Evolutionary conservation across 1,284 basidiomycete genomes (phyloP).

Genomic region (Leccinum ponderosum): DNA sequence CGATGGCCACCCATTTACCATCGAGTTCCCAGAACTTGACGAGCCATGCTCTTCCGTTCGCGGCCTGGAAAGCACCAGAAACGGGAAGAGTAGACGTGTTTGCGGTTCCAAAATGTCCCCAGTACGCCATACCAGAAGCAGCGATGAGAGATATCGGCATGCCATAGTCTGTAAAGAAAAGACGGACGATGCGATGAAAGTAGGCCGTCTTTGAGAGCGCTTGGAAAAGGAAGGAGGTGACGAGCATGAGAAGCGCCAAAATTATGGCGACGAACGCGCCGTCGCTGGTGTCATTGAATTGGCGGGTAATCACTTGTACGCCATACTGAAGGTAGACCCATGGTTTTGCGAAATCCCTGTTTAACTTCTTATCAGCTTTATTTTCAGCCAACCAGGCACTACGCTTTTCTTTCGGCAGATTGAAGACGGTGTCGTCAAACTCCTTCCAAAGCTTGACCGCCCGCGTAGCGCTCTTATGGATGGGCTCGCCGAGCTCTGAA

Average conservation of each 20-base stretch:
- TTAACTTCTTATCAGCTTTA: constrained; percentile 86
- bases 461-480: constrained; percentile 98
- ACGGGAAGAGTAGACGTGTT: constrained; percentile 71
- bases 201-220: constrained; percentile 61
- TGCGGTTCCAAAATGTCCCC: constrained; percentile 74
- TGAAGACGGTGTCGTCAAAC: constrained; percentile 96
- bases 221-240: constrained; percentile 73
- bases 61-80: constrained; percentile 70
- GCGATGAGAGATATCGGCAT: constrained; percentile 86
- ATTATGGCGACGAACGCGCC: too few relatives aligned
- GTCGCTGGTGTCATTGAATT: too few relatives aligned
- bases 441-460: constrained; percentile 98
- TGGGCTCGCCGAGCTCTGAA: constrained; percentile 97
- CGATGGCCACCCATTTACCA: constrained; percentile 86
- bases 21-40: constrained; percentile 92
- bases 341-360: constrained; percentile 95
- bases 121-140: constrained; percentile 77
- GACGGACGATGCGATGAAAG: constrained; percentile 71
- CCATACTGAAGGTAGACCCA: too few relatives aligned
- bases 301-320: too few relatives aligned
- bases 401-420: constrained; percentile 94
- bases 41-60: constrained; percentile 79
- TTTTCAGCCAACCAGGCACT: constrained; percentile 85
- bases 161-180: constrained; percentile 84
- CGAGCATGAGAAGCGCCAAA: constrained; percentile 78